Conservation (phyloP, 768 basidiomycete genomes). For the Suillus decipiens region DNA sequence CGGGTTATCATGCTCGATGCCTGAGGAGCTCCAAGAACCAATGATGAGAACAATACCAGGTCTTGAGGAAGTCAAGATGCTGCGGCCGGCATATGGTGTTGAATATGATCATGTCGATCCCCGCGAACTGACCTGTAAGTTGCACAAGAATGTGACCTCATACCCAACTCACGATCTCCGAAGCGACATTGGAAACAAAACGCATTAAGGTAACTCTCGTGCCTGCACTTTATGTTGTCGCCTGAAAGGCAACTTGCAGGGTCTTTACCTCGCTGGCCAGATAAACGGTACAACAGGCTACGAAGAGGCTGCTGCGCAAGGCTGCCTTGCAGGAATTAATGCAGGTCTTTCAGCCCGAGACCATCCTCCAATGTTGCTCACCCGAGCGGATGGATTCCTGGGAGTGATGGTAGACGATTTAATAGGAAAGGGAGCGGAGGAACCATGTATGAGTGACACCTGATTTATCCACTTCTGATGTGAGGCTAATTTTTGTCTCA, state of each 20-base stretch:
- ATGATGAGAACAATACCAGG: constrained; percentile 87
- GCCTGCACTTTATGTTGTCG: background rate
- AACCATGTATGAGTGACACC: constrained; percentile 66
- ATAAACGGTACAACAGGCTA: constrained; percentile 95
- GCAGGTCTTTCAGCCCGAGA: constrained; percentile 70
- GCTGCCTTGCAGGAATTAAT: constrained; percentile 85
- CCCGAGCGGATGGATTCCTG: constrained; percentile 83
- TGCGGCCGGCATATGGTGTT: constrained; percentile 87
- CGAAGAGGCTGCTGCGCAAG: constrained; percentile 92
- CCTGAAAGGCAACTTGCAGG: constrained; percentile 38
- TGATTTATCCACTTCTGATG: background rate
- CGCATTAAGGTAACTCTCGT: constrained; percentile 57
- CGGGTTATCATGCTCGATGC: constrained; percentile 85
- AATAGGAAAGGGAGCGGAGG: constrained; percentile 84
- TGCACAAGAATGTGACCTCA: background rate
- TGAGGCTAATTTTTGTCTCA: background rate
- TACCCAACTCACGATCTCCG: constrained; percentile 4
- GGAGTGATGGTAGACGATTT: constrained; percentile 95
- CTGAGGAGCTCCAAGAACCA: constrained; percentile 79
- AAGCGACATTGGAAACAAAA: constrained; percentile 85
- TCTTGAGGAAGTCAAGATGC: constrained; percentile 81
- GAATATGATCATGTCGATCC: constrained; percentile 93
- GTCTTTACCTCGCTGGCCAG: constrained; percentile 86
- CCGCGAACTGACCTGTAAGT: constrained; percentile 71
- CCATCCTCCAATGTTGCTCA: constrained; percentile 59